A percentile compares a stretch with the other conserved stretches of the same genome.
phyloP scores from a whole-genome alignment of 768 basidiomycete species.

The Paxillus rubicundulus region DNA sequence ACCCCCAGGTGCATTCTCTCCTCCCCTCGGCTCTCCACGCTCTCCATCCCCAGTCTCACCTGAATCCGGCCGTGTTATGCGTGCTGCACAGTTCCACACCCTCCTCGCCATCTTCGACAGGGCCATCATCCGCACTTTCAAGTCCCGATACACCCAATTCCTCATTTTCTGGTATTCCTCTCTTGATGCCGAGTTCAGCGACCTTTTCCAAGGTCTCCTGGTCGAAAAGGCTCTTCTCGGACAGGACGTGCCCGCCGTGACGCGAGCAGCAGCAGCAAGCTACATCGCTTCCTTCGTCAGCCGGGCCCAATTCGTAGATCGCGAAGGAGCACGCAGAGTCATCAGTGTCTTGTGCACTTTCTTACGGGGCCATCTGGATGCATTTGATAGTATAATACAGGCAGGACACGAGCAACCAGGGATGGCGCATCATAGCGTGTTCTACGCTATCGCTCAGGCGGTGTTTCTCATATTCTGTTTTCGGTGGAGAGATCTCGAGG shows the following conservation, averaged over 20 bases:
- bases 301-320: constrained; percentile 82
- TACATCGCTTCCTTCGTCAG: constrained; percentile 93
- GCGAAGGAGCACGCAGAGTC: constrained; percentile 68
- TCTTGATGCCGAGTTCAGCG: constrained; percentile 82
- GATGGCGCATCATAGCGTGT: constrained; percentile 59
- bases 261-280: constrained; percentile 87
- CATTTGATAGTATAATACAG: constrained; percentile 51
- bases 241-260: constrained; percentile 60
- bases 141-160: constrained; percentile 97
- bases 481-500: constrained; percentile 85
- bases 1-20: constrained; percentile 7
- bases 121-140: constrained; percentile 91
- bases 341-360: constrained; percentile 86
- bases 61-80: constrained; percentile 38
- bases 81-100: constrained; percentile 72
- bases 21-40: constrained; percentile 21
- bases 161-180: constrained; percentile 95
- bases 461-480: constrained; percentile 98
- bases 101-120: constrained; percentile 93
- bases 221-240: constrained; percentile 83
- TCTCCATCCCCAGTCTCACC: constrained; percentile 23
- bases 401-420: constrained; percentile 33
- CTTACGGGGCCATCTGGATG: constrained; percentile 72
- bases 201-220: constrained; percentile 93
- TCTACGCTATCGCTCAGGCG: constrained; percentile 90